Base-by-base conservation (phyloP, 192 early-diverging fungal genomes). In the Podila verticillata region DNA sequence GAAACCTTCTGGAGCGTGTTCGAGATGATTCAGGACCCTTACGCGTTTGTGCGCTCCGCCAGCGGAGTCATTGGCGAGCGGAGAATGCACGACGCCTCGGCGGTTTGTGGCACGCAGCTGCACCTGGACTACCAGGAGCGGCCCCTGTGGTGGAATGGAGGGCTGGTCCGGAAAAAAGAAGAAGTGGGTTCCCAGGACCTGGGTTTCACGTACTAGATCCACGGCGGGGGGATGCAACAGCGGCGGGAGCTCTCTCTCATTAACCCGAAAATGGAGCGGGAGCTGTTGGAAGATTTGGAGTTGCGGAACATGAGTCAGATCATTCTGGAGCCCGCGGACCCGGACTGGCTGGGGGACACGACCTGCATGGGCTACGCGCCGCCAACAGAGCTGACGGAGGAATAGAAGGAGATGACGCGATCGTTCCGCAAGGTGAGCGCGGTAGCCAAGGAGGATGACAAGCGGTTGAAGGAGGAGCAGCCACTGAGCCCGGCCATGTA, bases 1-100 rank as follows among this genome's bases (percentile, higher is more conserved):
- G n/a, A n/a, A n/a, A n/a, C n/a, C 88, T 90, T 87, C 48, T 90
- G 89, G 89, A 63, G 87, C 58, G 87, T 82, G 1, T 81, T 66
- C 48, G 89, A 90, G 65, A 67, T 84, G 61, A 48, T 82, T 47
- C 75, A 84, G n/a, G 63, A 74, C 29, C 86, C 82, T 7, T 81
- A 84, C 35, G 32, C 65, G 28, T 84, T 81, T 36, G 35, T 69
- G n/a, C 67, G 66, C 8, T 74, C 74, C 0, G 66, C 51, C 48
- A 73, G 82, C 7, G 82, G 66, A 13, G 75, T 75, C 2, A 75
- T 87, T 58, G 87, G 86, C 28, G 71, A 58, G 17, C 39, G 10
- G 10, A 12, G 3, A 10, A 44, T 47, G 15, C 7, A n/a, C n/a
- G n/a, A n/a, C n/a, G n/a, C n/a, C n/a, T n/a, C n/a, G n/a, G n/a